Conservation (phyloP, 2,329 filamentous ascomycete genomes). For the Curvularia hawaiiensis region DNA sequence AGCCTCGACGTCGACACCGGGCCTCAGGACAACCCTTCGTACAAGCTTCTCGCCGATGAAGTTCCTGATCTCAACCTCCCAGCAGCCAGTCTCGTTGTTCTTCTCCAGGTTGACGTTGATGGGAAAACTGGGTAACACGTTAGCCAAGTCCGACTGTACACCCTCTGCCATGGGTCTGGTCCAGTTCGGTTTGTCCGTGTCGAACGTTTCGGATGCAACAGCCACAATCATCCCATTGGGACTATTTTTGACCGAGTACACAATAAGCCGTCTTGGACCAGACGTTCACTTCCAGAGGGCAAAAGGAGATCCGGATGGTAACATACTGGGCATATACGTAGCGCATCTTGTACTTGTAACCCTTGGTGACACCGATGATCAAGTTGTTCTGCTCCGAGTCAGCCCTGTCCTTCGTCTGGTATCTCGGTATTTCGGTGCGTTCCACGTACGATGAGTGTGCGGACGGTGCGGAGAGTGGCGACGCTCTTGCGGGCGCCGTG, state of each 20-base stretch:
- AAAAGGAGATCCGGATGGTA: conserved; percentile 2
- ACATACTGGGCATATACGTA: conserved; percentile 93
- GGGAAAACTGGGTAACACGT: conserved; percentile 69
- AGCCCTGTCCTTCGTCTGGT: conserved; percentile 19
- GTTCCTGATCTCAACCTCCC: conserved; percentile 95
- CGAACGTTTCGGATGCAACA: not conserved
- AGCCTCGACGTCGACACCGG: conserved; percentile 87
- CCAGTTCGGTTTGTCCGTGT: not conserved
- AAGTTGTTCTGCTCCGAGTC: conserved; percentile 73
- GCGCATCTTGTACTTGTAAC: conserved; percentile 99
- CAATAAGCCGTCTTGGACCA: conserved; percentile 9
- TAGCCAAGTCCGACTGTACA: conserved; percentile 16
- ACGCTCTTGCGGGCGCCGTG: conserved; percentile 98
- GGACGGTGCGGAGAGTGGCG: conserved; percentile 96
- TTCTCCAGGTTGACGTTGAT: conserved; percentile 99
- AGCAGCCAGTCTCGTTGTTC: conserved; percentile 86
- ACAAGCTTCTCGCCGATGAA: conserved; percentile 89
- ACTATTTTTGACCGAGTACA: not conserved
- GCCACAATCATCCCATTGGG: not conserved
- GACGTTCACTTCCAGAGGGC: not conserved
- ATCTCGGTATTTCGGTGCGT: conserved; percentile 2
- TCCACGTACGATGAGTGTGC: conserved; percentile 75
- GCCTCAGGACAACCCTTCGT: conserved; percentile 85
- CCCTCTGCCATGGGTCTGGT: not conserved
- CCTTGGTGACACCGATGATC: conserved; percentile 97